phyloP scores from a whole-genome alignment of 768 basidiomycete species.

The Vararia minispora region DNA sequence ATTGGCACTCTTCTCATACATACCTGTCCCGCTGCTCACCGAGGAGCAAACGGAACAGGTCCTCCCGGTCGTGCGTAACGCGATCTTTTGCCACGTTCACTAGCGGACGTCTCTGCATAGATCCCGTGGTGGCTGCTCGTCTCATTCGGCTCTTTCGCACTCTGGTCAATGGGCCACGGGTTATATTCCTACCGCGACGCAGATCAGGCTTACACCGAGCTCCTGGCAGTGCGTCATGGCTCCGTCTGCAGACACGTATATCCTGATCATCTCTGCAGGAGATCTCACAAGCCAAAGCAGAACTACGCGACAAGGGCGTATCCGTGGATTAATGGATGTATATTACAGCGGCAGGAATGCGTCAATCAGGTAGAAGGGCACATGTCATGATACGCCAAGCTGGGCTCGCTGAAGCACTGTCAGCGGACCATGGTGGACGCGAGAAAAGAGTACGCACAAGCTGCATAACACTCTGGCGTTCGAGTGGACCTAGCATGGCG shows the following conservation, averaged over 20 bases:
- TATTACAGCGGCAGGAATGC: slow-evolving; percentile 1
- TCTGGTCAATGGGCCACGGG: slow-evolving; percentile 69
- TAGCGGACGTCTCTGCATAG: slow-evolving; percentile 24
- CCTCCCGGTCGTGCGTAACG: slow-evolving; percentile 44
- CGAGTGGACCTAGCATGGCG: slow-evolving; percentile 56
- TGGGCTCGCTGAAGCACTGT: slow-evolving; percentile 7
- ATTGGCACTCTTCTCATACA: slow-evolving; percentile 40
- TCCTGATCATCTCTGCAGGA: slow-evolving; percentile 5
- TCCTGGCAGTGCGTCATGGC: slow-evolving; percentile 40
- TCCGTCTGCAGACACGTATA: not conserved
- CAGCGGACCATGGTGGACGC: not conserved
- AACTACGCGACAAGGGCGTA: slow-evolving; percentile 12
- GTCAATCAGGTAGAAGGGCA: slow-evolving; percentile 1
- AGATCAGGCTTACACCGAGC: slow-evolving; percentile 65
- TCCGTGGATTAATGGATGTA: slow-evolving; percentile 11
- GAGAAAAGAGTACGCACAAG: slow-evolving; percentile 40
- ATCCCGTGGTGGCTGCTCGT: slow-evolving; percentile 79
- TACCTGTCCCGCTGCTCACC: slow-evolving; percentile 46
- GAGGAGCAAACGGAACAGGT: slow-evolving; percentile 34
- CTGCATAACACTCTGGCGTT: slow-evolving; percentile 71
- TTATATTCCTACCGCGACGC: slow-evolving; percentile 65
- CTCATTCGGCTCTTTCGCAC: slow-evolving; percentile 68
- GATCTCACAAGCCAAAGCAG: slow-evolving; percentile 13
- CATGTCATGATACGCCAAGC: slow-evolving; percentile 8
- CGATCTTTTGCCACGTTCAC: not conserved